phyloP scores from a whole-genome alignment of 345 rosid species.

The Rhodamnia argentea region DNA sequence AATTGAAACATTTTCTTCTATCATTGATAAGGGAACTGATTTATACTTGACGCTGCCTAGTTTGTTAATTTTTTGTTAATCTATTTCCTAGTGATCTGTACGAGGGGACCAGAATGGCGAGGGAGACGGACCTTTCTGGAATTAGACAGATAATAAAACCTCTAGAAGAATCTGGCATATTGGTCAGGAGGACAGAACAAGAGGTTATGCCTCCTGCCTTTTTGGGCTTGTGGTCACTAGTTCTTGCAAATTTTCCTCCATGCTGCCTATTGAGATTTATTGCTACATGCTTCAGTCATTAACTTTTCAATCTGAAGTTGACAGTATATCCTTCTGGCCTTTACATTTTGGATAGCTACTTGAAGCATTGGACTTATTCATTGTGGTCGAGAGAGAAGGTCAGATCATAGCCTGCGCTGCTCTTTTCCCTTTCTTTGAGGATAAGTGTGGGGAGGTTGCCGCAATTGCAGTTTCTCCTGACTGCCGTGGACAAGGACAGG shows the following conservation, averaged over 20 bases:
- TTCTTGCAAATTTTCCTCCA: background rate
- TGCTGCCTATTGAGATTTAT: background rate
- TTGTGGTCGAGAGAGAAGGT: slow-evolving; percentile 88
- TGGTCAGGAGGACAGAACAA: slow-evolving; percentile 61
- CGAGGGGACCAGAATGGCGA: slow-evolving; percentile 84
- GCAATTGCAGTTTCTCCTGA: slow-evolving; percentile 89
- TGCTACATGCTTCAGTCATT: background rate
- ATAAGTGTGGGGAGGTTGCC: slow-evolving; percentile 88
- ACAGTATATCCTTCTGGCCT: background rate
- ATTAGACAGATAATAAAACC: slow-evolving; percentile 68
- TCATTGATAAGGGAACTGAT: background rate
- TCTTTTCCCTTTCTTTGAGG: slow-evolving; percentile 69
- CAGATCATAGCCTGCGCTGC: slow-evolving; percentile 94
- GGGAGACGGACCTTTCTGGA: slow-evolving; percentile 56
- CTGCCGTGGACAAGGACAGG: slow-evolving; percentile 95
- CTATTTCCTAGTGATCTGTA: slow-evolving; percentile 58
- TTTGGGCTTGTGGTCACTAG: background rate
- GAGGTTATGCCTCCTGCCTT: slow-evolving; percentile 38
- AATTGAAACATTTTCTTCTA: background rate
- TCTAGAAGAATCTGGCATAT: slow-evolving; percentile 57
- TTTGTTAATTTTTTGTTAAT: background rate
- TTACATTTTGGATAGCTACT: slow-evolving; percentile 37
- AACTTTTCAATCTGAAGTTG: background rate
- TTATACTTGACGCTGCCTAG: background rate
- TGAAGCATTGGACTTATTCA: slow-evolving; percentile 46